Conservation (phyloP, 2,329 filamentous ascomycete species). For the Berkeleyomyces basicola region DNA sequence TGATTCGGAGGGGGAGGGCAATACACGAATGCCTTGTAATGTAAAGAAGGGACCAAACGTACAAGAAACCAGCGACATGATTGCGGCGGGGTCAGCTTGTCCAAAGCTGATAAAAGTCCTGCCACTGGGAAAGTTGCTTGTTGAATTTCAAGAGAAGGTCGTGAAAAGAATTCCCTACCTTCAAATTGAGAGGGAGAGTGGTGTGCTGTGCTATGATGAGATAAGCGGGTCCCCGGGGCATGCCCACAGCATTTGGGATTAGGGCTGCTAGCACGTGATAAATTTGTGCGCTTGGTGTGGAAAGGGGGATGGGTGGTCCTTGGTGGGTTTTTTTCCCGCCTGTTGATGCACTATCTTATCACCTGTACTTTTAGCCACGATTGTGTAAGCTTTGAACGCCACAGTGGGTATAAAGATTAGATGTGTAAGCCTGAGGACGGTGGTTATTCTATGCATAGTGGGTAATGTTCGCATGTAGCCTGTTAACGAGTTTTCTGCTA, state of each 20-base stretch:
- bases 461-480: no score
- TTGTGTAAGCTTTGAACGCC: no score
- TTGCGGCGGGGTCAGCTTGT: constrained; percentile 21
- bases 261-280: constrained; percentile 15
- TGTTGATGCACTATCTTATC: no score
- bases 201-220: constrained; percentile 11
- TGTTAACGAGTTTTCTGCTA: no score
- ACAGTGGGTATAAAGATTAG: no score
- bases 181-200: constrained; percentile 11
- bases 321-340: not conserved
- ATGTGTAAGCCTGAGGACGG: no score
- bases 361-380: no score
- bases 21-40: not conserved
- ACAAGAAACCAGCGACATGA: constrained; percentile 15
- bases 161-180: constrained; percentile 10
- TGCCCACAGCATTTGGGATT: constrained; percentile 12
- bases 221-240: constrained; percentile 14
- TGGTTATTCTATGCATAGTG: no score
- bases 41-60: constrained; percentile 8
- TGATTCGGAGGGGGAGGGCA: not conserved
- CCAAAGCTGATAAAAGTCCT: constrained; percentile 16
- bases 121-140: constrained; percentile 14
- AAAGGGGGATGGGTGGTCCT: not conserved
- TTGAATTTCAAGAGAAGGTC: constrained; percentile 13
- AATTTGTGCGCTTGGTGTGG: not conserved